Evolutionary conservation across 2,329 filamentous ascomycete genomes (phyloP).

Genomic region (Epichloe elymi): DNA sequence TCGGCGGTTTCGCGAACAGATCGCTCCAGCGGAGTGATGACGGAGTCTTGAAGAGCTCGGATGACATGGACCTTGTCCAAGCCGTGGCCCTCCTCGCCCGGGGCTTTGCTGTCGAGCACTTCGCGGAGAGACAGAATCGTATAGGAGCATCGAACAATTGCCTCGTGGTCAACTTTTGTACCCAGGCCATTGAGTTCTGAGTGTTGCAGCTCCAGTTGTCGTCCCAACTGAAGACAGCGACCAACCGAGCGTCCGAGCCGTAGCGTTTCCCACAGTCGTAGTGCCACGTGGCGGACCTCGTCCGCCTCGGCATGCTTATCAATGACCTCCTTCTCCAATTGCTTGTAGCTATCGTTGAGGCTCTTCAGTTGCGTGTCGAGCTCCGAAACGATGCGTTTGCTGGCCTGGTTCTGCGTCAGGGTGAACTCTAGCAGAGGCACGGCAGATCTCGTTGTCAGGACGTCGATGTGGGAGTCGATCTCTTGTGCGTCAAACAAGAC

Average conservation of each 20-base stretch:
- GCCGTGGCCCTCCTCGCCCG: conserved; percentile 63
- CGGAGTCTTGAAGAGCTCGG: conserved; percentile 52
- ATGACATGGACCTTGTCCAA: conserved; percentile 64
- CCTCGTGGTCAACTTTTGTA: conserved; percentile 58
- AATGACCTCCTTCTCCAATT: conserved; percentile 76
- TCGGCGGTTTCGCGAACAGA: conserved; percentile 62
- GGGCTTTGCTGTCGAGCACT: conserved; percentile 52
- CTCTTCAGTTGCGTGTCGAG: conserved; percentile 69
- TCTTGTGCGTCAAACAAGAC: conserved; percentile 96
- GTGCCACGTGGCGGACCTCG: conserved; percentile 63
- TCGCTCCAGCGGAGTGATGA: conserved; percentile 60
- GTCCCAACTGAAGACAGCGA: conserved; percentile 65
- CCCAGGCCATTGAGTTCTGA: conserved; percentile 40
- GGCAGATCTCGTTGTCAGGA: conserved; percentile 72
- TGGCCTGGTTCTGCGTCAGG: conserved; percentile 57
- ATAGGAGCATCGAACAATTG: conserved; percentile 69
- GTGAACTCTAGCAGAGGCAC: conserved; percentile 72
- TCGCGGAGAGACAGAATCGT: conserved; percentile 66
- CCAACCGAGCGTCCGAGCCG: conserved; percentile 63
- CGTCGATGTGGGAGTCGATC: conserved; percentile 90
- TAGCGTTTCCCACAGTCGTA: conserved; percentile 69
- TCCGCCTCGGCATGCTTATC: conserved; percentile 77
- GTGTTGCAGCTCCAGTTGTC: conserved; percentile 80
- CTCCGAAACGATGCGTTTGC: conserved; percentile 56
- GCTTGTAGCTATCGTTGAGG: conserved; percentile 72